phyloP scores from a whole-genome alignment of 192 early-diverging fungal genomes.

The Coemansia sp. region DNA sequence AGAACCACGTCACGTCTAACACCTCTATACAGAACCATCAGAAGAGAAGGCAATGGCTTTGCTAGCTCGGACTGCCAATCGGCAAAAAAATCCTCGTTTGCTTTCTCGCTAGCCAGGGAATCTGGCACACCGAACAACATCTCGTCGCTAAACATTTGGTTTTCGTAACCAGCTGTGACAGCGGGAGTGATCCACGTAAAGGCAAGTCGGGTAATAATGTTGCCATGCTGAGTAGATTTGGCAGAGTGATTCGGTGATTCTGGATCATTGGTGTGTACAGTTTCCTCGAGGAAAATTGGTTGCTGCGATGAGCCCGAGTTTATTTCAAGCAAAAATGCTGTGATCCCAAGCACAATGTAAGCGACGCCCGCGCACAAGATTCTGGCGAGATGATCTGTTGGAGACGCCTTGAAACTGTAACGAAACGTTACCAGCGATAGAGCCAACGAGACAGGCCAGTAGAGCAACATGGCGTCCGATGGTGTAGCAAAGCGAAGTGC shows the following conservation, averaged over 20 bases:
- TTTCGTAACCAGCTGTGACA: slow-evolving; percentile 76
- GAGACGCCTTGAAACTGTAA: background rate
- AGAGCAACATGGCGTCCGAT: slow-evolving; percentile 21
- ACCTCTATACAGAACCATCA: slow-evolving; percentile 8
- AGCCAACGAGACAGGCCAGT: slow-evolving; percentile 17
- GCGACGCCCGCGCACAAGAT: slow-evolving; percentile 21
- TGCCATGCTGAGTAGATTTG: background rate
- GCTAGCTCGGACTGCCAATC: slow-evolving; percentile 7
- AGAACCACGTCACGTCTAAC: slow-evolving; percentile 8
- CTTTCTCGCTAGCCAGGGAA: slow-evolving; percentile 5
- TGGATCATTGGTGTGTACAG: background rate
- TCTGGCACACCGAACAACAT: slow-evolving; percentile 14
- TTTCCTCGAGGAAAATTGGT: slow-evolving; percentile 11
- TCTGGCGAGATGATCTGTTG: slow-evolving; percentile 14
- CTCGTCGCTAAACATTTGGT: slow-evolving; percentile 55
- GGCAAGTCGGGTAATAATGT: slow-evolving; percentile 51
- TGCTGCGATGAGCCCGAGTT: slow-evolving; percentile 8
- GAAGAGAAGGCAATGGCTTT: slow-evolving; percentile 22
- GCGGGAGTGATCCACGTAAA: slow-evolving; percentile 87
- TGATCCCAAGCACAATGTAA: slow-evolving; percentile 16
- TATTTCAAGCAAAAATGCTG: slow-evolving; percentile 21
- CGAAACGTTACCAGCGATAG: slow-evolving; percentile 8
- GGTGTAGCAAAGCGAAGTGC: background rate
- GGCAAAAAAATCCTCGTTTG: slow-evolving; percentile 17
- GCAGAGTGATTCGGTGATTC: background rate